Base-by-base conservation (phyloP, 345 rosid genomes). In the Arabis hirsuta region DNA sequence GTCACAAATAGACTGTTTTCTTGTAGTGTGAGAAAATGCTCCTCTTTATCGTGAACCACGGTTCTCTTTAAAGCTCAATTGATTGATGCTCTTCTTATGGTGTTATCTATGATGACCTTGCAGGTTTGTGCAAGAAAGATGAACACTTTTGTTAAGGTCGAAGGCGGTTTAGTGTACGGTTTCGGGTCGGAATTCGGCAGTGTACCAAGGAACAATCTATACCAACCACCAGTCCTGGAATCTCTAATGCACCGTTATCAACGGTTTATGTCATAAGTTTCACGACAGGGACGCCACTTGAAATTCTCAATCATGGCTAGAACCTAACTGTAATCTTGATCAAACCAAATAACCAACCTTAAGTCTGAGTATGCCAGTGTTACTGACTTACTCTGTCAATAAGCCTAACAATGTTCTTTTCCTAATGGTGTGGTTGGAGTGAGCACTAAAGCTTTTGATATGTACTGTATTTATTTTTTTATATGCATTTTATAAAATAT, bases 81-180 rank as follows among this genome's bases (percentile, higher is more conserved):
- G 1, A 8, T 36, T 36, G 41, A 36, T 36, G 41, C 9, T 36
- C 41, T 8, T 36, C 0, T 8, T 8, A 8, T 36, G 41, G 41
- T 36, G 41, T 36, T 36, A 36, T 36, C 41, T 36, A n/a, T n/a
- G n/a, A n/a, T 3, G 2, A 9, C 10, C 10, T 60, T 81, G 47
- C 72, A 89, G 96, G 88, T 87, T 14, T 90, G 92, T 80, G 91
- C 91, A 57, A 87, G 89, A 47, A 84, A 90, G 76, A 78, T 87
- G 71, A 84, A 86, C 76, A 83, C 96, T 26, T 90, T 87, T 74
- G 89, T 90, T 65, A 81, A 87, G 78, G 86, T 77, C 20, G 92
- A 90, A 12, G 67, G 62, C 12, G 96, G 96, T 44, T 69, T 62
- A 13, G 89, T 84, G 43, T 87, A 82, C 63, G 92, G 90, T 42